Evolutionary conservation across 2,329 filamentous ascomycete species (phyloP), one percentile per base, ranked within the genome.

Genomic region (Raffaelea deltoideospora): DNA sequence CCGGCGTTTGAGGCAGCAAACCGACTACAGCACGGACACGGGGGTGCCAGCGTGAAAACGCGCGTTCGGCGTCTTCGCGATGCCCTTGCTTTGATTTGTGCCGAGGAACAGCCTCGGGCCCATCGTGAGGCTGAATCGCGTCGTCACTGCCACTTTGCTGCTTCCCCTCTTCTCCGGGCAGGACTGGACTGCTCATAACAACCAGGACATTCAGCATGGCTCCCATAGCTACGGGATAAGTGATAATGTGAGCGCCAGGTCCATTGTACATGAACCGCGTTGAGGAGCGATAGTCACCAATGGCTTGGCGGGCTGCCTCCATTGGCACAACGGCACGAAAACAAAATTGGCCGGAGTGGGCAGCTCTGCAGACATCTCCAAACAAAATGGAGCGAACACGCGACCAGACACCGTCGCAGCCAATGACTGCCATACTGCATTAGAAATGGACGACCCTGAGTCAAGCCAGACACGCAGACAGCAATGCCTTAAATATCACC

Each of bases 371-470:
- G 0, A 61, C 53, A 3, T 58, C 48, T 1, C 66, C 69, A 3
- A 77, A 54, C 5, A 79, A 50, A 13, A 69, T 49, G 22, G 64
- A 49, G 8, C 76, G 59, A 3, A 68, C 59, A 4, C 59, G 56
- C 1, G 69, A 73, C 48, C 72, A 72, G 47, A 80, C 74, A 1
- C 76, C 76, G 51, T 80, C 76, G 48, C 71, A 76, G 5, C 70
- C 74, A 38, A 79, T 58, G 0, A 74, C 65, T 59, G 37, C 10
- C 10, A 10, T 29, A 14, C 13, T 18, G n/a, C n/a, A 7, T 10
- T 11, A 27, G 9, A 27, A 11, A 37, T 11, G 22, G 15, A 24
- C 3, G 21, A 10, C 13, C 23, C 8, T 8, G 8, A 8, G 23
- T 26, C 23, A 26, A 13, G 13, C 23, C 23, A 26, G 8, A 8